Evolutionary conservation across 225 moss, liverwort and hornwort genomes (phyloP), one percentile per base, ranked within the genome.

Genomic region (Polytrichum formosum): DNA sequence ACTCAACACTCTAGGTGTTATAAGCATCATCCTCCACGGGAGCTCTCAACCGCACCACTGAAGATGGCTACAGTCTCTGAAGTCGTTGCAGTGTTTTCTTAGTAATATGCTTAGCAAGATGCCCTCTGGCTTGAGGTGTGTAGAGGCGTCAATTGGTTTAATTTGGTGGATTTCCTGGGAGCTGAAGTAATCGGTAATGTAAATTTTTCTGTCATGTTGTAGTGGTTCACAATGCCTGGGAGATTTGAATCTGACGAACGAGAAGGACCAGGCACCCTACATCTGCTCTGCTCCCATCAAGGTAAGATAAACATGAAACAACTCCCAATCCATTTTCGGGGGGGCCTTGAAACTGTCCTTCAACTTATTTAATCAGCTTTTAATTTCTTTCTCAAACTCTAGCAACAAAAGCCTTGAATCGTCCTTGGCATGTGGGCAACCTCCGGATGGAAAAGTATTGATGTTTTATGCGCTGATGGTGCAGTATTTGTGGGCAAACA

Each of bases 211-310:
- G 3, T 46, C 46, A 6, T 58, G n/a, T 58, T 59, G 4, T 30
- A 70, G 70, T 33, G 70, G 28, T 18, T 2, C 23, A 21, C 33
- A 67, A 35, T 74, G 74, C 17, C 27, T 6, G 55, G 28, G 33
- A 61, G 85, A 81, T 70, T 74, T 79, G 70, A 83, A 86, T 46
- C 69, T 74, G 18, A 89, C 80, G 9, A 2, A 27, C 17, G 2
- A 56, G 59, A 61, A 25, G 30, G 1, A 85, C 65, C 17, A 16
- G 35, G 62, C 83, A 2, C 88, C 88, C 29, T 85, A 78, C 67
- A 69, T 89, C 27, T 89, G 88, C 72, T 74, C 80, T 29, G 72
- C 88, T 37, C 88, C 88, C 21, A 89, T 89, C 64, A 89, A 89
- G 85, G 88, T 83, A 70, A 6, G n/a, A 21, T 13, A 13, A 31